Evolutionary conservation across 2,329 filamentous ascomycete genomes (phyloP), one percentile per base, ranked within the genome.

Genomic region (Daldinia sp.): DNA sequence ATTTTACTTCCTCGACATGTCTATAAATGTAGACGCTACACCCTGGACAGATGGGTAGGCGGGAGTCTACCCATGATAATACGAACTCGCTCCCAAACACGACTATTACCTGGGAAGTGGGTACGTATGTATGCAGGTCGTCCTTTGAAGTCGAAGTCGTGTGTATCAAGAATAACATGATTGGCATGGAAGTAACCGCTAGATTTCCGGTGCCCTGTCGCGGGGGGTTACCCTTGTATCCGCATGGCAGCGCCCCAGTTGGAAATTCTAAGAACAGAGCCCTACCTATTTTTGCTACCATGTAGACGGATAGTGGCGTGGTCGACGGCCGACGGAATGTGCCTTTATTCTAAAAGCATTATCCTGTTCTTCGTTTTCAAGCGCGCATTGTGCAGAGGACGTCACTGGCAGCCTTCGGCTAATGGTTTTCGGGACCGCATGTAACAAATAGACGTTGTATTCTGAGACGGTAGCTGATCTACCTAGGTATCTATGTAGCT

Each of bases 391-490:
- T 21, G 4, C 8, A 25, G 21, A 8, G 39, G 9, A 27, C 11
- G 13, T 7, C 13, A 27, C 15, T 45, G 13, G 21, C 7, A 45
- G 13, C 15, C 39, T 27, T 27, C 7, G 21, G 13, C n/a, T 27
- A 27, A 10, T 7, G 27, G 8, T n/a, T 27, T 45, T 45, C 39
- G 39, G 39, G 39, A 27, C 39, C 39, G 39, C 27, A 45, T 27
- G 39, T 45, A 45, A 45, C 39, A 27, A 45, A 15, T 45, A 45
- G 21, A 11, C 39, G 15, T 13, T 8, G 39, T 45, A 23, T 27
- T 23, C 39, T 45, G 39, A 45, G 21, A 45, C 34, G 54, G 30
- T n/a, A 60, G 30, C n/a, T 17, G 45, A 47, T 54, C 49, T 57
- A 59, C 25, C 23, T 11, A 39, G 21, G 48, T 30, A 59, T 30